Percentiles rank a stretch among this genome's conserved stretches.
Conservation (phyloP, 164 flowering plant genomes). For the Umbellularia californica region DNA sequence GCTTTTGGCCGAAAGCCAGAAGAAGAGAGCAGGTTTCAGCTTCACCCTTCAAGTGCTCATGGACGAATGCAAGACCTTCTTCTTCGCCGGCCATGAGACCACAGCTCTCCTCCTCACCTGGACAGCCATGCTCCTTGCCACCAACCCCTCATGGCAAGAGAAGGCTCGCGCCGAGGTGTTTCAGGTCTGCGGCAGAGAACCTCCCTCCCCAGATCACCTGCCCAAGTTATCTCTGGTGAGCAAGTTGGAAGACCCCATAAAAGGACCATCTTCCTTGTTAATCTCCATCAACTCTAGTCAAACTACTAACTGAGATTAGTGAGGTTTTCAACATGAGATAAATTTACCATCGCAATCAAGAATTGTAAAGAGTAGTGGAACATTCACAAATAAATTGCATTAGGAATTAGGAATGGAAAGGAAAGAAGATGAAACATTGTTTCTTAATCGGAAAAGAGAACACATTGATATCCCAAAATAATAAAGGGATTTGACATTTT, state of each 20-base stretch:
- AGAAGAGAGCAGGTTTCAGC: slow-evolving; percentile 41
- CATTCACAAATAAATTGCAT: no score
- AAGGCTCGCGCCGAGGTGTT: slow-evolving; percentile 62
- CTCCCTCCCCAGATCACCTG: slow-evolving; percentile 69
- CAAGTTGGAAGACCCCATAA: background rate
- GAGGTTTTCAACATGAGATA: no score
- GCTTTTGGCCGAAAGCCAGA: slow-evolving; percentile 68
- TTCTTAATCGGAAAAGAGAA: no score
- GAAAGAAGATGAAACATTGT: no score
- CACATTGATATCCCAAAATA: no score
- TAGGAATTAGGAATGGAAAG: no score
- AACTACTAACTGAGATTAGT: no score
- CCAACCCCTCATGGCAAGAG: slow-evolving; percentile 88
- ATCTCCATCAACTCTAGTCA: no score
- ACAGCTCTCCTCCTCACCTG: slow-evolving; percentile 90
- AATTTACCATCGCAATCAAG: no score
- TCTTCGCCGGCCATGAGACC: slow-evolving; percentile 95
- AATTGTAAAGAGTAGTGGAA: no score
- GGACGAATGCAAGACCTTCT: slow-evolving; percentile 98
- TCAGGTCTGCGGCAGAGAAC: slow-evolving; percentile 47
- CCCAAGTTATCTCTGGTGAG: slow-evolving; percentile 72
- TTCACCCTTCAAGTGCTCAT: slow-evolving; percentile 60
- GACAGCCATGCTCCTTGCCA: slow-evolving; percentile 89
- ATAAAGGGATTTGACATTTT: no score
- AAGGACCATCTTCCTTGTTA: no score